Base-by-base conservation (phyloP, 805 yeast species). In the Spathaspora arborariae region DNA sequence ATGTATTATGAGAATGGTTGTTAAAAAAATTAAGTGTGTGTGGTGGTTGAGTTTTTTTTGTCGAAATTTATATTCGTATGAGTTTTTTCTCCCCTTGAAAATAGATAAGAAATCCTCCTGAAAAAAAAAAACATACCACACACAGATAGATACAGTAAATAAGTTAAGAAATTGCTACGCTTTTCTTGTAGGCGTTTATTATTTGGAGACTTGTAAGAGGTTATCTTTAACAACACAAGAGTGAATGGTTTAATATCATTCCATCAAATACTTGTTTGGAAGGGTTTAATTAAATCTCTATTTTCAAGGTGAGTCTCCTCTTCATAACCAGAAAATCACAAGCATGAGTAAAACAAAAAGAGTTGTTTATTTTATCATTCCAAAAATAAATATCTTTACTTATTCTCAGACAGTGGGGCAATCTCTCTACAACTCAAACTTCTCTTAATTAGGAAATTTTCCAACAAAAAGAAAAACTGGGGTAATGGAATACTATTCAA, bases 21-120 rank as follows among this genome's bases (percentile, higher is more conserved):
- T 21, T 20, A 20, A 24, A 39, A 30, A 30, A 30, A 22, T 22
- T 38, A n/a, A 22, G 15, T n/a, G n/a, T n/a, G n/a, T n/a, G n/a
- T n/a, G 19, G 42, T 39, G 35, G 42, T 10, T 19, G 40, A 10
- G 16, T 5, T 21, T 40, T 27, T 40, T 40, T 27, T 33, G 22
- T 27, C 9, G 34, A 19, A n/a, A 18, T 40, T 27, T 40, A 19
- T 21, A 13, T 22, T 30, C 35, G n/a, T 24, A 24, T 30, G 35
- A 16, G 4, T 30, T 30, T 30, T 15, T 30, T 30, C 18, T 15
- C 35, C 35, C 16, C 27, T 8, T 5, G 11, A 24, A 24, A 9
- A 24, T 10, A 30, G 35, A 30, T 30, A 30, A 30, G 35, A 15
- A 30, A 30, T 2, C 35, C 8, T 30, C 6, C 4, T 2, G 8